phyloP scores from a whole-genome alignment of 768 basidiomycete genomes.

The Podaxis sp. region DNA sequence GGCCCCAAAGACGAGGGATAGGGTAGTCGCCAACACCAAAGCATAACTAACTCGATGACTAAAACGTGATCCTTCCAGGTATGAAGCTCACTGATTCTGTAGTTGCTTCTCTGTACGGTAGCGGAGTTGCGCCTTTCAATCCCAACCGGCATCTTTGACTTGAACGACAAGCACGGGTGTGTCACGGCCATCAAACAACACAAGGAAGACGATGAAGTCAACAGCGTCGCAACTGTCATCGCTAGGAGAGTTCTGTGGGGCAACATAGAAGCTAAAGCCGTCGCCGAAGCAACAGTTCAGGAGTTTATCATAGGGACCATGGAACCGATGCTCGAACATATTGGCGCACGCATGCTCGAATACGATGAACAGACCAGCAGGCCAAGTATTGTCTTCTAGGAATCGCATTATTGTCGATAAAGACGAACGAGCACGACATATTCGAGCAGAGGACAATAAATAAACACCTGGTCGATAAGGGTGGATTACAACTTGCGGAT shows the following conservation, averaged over 20 bases:
- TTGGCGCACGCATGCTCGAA: slow-evolving; percentile 8
- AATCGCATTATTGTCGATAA: slow-evolving; percentile 10
- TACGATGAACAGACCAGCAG: slow-evolving; percentile 12
- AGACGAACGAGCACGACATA: no score
- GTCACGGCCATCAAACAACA: neutral
- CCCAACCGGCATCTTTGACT: slow-evolving; percentile 16
- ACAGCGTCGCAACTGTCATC: slow-evolving; percentile 3
- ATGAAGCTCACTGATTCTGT: no score
- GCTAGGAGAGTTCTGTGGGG: slow-evolving; percentile 9
- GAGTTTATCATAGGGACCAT: slow-evolving; percentile 19
- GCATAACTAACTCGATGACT: neutral
- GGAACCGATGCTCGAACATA: slow-evolving; percentile 17
- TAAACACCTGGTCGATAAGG: no score
- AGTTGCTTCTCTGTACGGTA: slow-evolving; percentile 14
- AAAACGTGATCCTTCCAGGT: no score
- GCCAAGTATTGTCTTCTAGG: slow-evolving; percentile 15
- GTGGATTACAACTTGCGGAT: no score
- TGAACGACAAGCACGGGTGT: slow-evolving; percentile 16
- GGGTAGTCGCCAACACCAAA: slow-evolving; percentile 17
- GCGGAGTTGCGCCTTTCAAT: neutral
- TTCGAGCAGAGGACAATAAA: no score
- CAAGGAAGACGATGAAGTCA: slow-evolving; percentile 16
- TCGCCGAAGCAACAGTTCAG: slow-evolving; percentile 18
- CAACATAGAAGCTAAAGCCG: slow-evolving; percentile 18
- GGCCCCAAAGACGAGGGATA: slow-evolving; percentile 16